These are phyloP conservation scores for Trichoderma simmonsii DNA, from an alignment of 2,329 filamentous ascomycete genomes.

Conservation along the genomic window DNA sequence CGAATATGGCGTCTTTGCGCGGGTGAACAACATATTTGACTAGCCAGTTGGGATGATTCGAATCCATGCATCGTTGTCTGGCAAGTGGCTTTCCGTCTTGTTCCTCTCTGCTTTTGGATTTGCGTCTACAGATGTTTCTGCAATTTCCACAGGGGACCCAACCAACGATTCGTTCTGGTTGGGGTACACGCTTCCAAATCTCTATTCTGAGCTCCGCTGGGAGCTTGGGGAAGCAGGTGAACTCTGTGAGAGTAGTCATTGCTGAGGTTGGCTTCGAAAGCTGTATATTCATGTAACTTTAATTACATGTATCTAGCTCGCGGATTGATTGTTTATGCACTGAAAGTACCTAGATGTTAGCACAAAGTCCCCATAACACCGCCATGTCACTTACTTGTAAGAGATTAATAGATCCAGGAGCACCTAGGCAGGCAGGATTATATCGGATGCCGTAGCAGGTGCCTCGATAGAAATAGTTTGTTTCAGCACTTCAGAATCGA, in stretches of 20 bases:
- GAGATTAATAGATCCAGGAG: background rate
- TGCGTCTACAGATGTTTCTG: background rate
- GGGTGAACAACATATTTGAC: conserved; percentile 19
- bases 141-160: conserved; percentile 11
- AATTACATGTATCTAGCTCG: background rate
- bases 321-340: no score
- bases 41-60: conserved; percentile 23
- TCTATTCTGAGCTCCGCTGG: conserved; percentile 8
- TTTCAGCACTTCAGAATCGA: background rate
- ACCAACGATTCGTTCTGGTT: conserved; percentile 14
- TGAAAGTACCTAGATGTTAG: background rate
- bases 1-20: conserved; percentile 13
- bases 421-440: background rate
- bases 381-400: background rate
- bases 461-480: background rate
- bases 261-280: background rate
- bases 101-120: background rate
- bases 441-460: background rate
- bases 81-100: background rate
- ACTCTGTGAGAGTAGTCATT: background rate
- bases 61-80: conserved; percentile 1
- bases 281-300: background rate
- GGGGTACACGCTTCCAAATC: conserved; percentile 14
- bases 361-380: background rate
- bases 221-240: background rate